Evolutionary conservation across 768 basidiomycete species (phyloP).

Genomic region (Lenzites betulinus): DNA sequence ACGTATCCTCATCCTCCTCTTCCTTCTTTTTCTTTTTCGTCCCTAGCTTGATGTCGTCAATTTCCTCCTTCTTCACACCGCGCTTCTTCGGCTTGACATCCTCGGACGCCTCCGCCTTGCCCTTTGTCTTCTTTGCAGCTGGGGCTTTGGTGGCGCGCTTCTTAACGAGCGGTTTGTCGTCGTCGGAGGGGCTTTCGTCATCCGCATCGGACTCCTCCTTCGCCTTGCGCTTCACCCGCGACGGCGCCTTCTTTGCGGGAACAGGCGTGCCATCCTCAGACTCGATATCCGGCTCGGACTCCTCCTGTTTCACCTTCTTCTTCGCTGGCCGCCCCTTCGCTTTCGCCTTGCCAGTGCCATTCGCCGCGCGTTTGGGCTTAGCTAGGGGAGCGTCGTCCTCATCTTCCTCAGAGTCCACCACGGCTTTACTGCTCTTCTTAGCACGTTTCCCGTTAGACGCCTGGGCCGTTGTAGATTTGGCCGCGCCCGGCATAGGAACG

Average conservation of each 20-base stretch:
- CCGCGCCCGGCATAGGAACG: conserved; percentile 44
- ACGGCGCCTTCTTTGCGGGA: conserved; percentile 30
- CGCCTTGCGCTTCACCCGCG: conserved; percentile 35
- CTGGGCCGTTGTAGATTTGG: conserved; percentile 40
- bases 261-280: conserved; percentile 35
- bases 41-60: conserved; percentile 39
- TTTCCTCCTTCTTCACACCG: conserved; percentile 45
- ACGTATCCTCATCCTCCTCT: conserved; percentile 70
- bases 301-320: conserved; percentile 51
- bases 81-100: conserved; percentile 41
- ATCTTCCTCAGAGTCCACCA: conserved; percentile 38
- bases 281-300: conserved; percentile 30
- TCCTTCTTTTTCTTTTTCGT: conserved; percentile 52
- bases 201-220: conserved; percentile 60
- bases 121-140: conserved; percentile 45
- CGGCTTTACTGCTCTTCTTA: conserved; percentile 40
- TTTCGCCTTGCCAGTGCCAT: conserved; percentile 48
- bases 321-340: conserved; percentile 46
- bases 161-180: conserved; percentile 50
- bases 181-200: conserved; percentile 38
- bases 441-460: conserved; percentile 37
- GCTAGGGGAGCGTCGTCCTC: conserved; percentile 43
- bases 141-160: conserved; percentile 38
- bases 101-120: conserved; percentile 41
- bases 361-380: conserved; percentile 48